Conservation (phyloP, 306 rosid genomes). For the Myrica gale region DNA sequence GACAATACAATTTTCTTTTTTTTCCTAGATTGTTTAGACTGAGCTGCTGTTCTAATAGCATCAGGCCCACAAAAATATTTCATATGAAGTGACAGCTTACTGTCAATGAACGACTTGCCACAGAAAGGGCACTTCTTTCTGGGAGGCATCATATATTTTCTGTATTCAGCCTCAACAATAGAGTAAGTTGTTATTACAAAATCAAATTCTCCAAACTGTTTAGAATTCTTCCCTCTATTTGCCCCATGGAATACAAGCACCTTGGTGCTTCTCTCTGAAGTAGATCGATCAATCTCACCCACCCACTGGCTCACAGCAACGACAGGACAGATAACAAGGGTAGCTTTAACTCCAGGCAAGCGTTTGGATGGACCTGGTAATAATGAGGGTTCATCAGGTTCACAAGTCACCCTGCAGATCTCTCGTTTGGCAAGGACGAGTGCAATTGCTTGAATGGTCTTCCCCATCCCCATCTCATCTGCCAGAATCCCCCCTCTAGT, state of each 20-base stretch:
- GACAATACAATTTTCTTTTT: conserved; percentile 12
- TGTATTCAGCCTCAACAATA: conserved; percentile 72
- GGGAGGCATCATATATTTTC: conserved; percentile 82
- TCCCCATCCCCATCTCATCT: conserved; percentile 99
- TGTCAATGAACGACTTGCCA: conserved; percentile 37
- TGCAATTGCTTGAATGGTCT: conserved; percentile 91
- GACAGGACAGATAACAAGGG: conserved; percentile 87
- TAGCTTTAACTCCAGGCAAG: conserved; percentile 49
- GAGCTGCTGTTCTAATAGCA: conserved; percentile 69
- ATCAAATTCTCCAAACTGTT: conserved; percentile 57
- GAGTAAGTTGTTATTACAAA: conserved; percentile 87
- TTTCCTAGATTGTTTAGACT: conserved; percentile 75
- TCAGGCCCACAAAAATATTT: conserved; percentile 70
- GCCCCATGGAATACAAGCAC: conserved; percentile 85
- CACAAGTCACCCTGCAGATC: conserved; percentile 25
- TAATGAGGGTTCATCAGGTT: conserved; percentile 31
- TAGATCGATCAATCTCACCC: conserved; percentile 70
- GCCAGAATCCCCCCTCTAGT: conserved; percentile 90
- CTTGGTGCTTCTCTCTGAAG: conserved; percentile 71
- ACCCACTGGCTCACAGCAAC: conserved; percentile 93
- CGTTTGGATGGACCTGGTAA: conserved; percentile 47
- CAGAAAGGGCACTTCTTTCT: conserved; percentile 66
- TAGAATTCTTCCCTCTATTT: conserved; percentile 51
- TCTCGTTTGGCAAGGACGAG: conserved; percentile 85
- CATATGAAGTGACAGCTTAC: conserved; percentile 44